Evolutionary conservation across 1,284 basidiomycete genomes (phyloP), one percentile per base, ranked within the genome.

Genomic region (Ceratobasidium sp.): DNA sequence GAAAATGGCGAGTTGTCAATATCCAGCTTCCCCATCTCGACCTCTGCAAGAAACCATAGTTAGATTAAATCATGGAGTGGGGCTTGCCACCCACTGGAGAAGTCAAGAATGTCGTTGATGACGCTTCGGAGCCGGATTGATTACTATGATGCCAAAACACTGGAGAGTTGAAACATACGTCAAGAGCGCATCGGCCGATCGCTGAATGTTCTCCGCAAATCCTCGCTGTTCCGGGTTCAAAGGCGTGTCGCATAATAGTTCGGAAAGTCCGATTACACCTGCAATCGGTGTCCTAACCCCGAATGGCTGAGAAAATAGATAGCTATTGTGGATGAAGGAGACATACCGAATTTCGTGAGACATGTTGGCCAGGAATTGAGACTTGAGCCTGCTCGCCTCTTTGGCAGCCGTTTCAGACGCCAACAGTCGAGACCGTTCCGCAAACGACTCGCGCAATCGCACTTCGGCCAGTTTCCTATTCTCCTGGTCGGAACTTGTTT

Each of bases 271-370:
- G 46, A 71, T 71, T 20, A 78, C 69, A 13, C 77, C 77, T 6
- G 77, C 77, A 26, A 78, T 78, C 13, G 77, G 77, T 7, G 77
- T 78, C 4, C 62, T 75, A 56, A 3, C 54, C 10, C 17, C 57
- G n/a, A n/a, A n/a, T n/a, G n/a, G n/a, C n/a, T n/a, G n/a, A n/a
- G n/a, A n/a, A n/a, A n/a, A n/a, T n/a, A n/a, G n/a, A n/a, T n/a
- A n/a, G n/a, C n/a, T n/a, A n/a, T n/a, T n/a, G n/a, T n/a, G n/a
- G n/a, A n/a, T n/a, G n/a, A n/a, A n/a, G n/a, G n/a, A n/a, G n/a
- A n/a, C n/a, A n/a, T 38, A 75, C 73, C 77, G 67, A n/a, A 78
- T 78, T 28, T 78, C 77, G n/a, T 78, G 77, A 5, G 68, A 71
- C 67, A 69, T 69, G 67, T 78, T 75, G 10, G 73, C 73, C 62